Evolutionary conservation across 768 basidiomycete species (phyloP).

Genomic region (Cubamyces lactineus): DNA sequence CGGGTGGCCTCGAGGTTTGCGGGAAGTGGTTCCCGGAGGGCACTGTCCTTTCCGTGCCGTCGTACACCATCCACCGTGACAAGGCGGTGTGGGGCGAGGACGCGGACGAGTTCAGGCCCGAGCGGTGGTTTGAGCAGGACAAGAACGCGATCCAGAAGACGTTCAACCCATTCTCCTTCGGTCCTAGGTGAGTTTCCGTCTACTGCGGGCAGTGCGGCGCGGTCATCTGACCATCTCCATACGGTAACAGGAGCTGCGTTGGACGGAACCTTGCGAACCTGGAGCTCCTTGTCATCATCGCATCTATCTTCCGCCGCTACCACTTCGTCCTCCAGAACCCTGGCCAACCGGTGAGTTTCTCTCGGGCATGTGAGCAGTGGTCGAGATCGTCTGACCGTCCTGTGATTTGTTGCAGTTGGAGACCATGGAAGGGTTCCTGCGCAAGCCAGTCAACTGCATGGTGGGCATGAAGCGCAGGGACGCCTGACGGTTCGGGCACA

Average conservation of each 20-base stretch:
- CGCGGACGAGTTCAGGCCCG: slow-evolving; percentile 72
- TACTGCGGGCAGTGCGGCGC: too few relatives aligned
- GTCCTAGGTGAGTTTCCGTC: slow-evolving; percentile 60
- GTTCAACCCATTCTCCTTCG: slow-evolving; percentile 87
- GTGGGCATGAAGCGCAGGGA: slow-evolving; percentile 75
- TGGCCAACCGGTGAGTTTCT: slow-evolving; percentile 52
- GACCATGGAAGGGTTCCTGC: slow-evolving; percentile 83
- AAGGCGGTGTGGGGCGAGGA: slow-evolving; percentile 77
- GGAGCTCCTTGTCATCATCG: slow-evolving; percentile 79
- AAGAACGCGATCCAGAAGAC: slow-evolving; percentile 61
- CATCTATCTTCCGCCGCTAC: slow-evolving; percentile 79
- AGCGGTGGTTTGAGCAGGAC: slow-evolving; percentile 83
- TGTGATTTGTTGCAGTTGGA: slow-evolving; percentile 52
- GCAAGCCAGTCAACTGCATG: slow-evolving; percentile 75
- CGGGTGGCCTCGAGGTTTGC: slow-evolving; percentile 66
- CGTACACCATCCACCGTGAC: slow-evolving; percentile 83
- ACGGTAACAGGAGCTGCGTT: slow-evolving; percentile 67
- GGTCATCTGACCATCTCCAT: not conserved
- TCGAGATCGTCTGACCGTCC: slow-evolving; percentile 7
- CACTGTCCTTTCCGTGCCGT: slow-evolving; percentile 79
- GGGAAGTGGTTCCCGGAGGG: slow-evolving; percentile 71
- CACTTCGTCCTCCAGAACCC: slow-evolving; percentile 69
- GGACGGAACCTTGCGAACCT: slow-evolving; percentile 81
- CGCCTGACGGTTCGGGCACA: slow-evolving; percentile 8
- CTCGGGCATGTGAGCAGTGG: slow-evolving; percentile 8